These are phyloP conservation scores for Coemansia guatemalensis DNA, from an alignment of 192 early-diverging fungal genomes.

Conservation along the genomic window DNA sequence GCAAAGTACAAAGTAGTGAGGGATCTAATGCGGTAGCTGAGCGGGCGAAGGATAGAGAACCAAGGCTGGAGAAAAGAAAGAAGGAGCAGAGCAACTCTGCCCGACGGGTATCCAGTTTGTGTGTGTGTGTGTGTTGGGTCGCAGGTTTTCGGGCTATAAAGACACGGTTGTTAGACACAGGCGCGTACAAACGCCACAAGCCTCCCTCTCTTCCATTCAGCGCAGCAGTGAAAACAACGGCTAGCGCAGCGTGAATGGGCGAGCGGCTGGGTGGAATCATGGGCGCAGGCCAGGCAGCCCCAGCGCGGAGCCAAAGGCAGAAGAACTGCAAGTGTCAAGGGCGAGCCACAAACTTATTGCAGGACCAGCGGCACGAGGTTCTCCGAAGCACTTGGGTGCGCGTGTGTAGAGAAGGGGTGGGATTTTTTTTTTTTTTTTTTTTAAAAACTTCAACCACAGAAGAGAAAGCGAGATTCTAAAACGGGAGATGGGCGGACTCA, in stretches of 20 bases:
- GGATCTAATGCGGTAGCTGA: neutral
- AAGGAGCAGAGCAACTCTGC: neutral
- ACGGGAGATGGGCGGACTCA: neutral
- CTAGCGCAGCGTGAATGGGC: conserved; percentile 2
- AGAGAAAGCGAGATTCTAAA: conserved; percentile 1
- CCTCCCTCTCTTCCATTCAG: conserved; percentile 1
- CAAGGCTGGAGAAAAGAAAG: conserved; percentile 3
- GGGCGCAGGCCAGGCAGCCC: neutral
- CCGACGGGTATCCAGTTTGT: neutral
- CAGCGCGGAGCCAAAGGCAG: neutral
- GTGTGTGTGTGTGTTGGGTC: neutral
- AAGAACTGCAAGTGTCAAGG: no score
- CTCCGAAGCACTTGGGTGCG: neutral
- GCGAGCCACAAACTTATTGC: neutral
- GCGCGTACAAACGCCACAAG: conserved; percentile 10
- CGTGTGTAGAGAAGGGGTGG: neutral
- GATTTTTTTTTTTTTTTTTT: no score
- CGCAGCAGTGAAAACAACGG: neutral
- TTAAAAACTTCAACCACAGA: neutral
- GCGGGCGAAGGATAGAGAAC: neutral
- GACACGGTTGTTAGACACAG: neutral
- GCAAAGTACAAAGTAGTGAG: neutral
- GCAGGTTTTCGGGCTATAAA: neutral
- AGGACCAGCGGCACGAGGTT: neutral
- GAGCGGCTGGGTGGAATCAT: no score